phyloP scores from a whole-genome alignment of 169 alveolate genomes.

The Plasmodium vivax region DNA sequence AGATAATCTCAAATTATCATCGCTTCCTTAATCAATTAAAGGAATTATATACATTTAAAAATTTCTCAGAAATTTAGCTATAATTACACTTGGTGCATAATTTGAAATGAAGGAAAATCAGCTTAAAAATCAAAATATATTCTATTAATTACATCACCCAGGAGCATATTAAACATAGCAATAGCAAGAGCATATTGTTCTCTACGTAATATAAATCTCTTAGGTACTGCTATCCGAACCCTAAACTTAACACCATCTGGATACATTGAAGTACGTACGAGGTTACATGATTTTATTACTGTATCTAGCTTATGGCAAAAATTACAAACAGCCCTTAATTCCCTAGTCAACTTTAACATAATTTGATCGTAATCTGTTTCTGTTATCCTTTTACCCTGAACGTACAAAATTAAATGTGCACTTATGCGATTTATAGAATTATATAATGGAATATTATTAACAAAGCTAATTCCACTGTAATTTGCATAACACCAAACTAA shows the following conservation, averaged over 20 bases:
- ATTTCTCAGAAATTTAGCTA: neutral
- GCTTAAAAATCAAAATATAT: neutral
- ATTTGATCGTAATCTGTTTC: too few species aligned
- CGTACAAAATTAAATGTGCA: neutral
- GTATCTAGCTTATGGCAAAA: neutral
- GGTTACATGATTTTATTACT: neutral
- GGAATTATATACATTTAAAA: neutral
- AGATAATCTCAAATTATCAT: neutral
- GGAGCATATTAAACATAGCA: neutral
- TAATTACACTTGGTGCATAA: neutral
- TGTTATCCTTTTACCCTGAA: neutral
- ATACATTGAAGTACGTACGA: neutral
- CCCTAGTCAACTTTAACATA: too few species aligned
- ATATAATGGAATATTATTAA: neutral
- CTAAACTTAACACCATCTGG: neutral
- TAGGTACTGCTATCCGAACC: neutral
- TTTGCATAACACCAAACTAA: neutral
- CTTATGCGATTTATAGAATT: neutral
- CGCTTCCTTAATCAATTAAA: neutral
- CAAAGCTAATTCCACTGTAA: neutral
- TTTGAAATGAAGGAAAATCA: neutral
- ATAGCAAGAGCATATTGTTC: neutral
- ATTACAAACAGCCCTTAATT: neutral
- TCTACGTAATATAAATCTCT: neutral
- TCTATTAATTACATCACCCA: neutral